A percentile compares a stretch with the other conserved stretches of the same genome.
These are phyloP conservation scores for Microdochium trichocladiopsis DNA, from an alignment of 2,329 filamentous ascomycete species.

Conservation along the genomic window DNA sequence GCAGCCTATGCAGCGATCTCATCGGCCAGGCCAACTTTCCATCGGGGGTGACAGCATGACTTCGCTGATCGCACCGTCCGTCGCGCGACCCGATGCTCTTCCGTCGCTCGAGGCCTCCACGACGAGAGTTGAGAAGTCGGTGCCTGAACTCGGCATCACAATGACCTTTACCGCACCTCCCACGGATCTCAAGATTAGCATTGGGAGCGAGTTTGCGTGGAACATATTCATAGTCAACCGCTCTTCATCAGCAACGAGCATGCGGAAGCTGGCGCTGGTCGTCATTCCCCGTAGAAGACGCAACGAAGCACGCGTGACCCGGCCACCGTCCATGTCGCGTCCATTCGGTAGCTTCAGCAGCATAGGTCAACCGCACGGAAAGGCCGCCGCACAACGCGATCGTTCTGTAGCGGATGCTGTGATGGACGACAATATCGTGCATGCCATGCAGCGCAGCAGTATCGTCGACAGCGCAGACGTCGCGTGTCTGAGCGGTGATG, in stretches of 20 bases:
- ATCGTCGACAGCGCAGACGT: conserved; percentile 58
- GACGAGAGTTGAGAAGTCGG: conserved; percentile 33
- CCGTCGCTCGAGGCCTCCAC: conserved; percentile 50
- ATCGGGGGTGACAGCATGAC: conserved; percentile 47
- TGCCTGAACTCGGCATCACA: conserved; percentile 62
- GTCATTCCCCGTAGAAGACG: conserved; percentile 59
- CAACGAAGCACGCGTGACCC: conserved; percentile 43
- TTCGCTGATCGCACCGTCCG: conserved; percentile 50
- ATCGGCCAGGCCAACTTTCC: conserved; percentile 58
- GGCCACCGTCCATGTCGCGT: conserved; percentile 47
- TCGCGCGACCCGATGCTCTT: conserved; percentile 52
- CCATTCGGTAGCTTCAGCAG: conserved; percentile 7
- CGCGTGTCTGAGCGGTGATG: conserved; percentile 69
- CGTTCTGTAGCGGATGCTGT: conserved; percentile 55
- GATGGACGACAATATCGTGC: conserved; percentile 63
- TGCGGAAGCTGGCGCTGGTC: conserved; percentile 64
- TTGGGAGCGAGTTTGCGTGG: conserved; percentile 65
- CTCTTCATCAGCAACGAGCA: conserved; percentile 30
- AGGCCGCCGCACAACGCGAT: conserved; percentile 9
- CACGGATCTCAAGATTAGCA: conserved; percentile 39
- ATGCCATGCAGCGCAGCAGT: conserved; percentile 63
- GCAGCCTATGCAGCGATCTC: conserved; percentile 52
- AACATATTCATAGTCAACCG: conserved; percentile 71
- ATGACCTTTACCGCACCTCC: conserved; percentile 64
- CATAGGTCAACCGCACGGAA: conserved; percentile 5